Percentiles rank a stretch among this genome's conserved stretches.
These are phyloP conservation scores for Paraurostyla sp. DNA, from an alignment of 73 alveolate genomes.

Conservation along the genomic window DNA sequence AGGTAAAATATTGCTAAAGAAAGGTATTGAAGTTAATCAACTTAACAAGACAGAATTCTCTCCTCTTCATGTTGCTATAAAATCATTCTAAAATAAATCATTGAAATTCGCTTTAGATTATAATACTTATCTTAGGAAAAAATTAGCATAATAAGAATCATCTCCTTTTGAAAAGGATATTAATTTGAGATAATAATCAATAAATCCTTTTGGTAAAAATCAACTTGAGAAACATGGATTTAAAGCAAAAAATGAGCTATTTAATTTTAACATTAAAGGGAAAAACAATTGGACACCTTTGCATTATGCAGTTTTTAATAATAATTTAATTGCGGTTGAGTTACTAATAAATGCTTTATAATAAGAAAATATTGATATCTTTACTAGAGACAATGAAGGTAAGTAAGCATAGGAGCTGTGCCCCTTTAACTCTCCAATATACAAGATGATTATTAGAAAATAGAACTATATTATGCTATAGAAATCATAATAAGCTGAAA, in stretches of 20 bases:
- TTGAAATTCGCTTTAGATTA: slow-evolving; percentile 46
- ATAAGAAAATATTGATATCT: background rate
- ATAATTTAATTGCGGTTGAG: slow-evolving; percentile 47
- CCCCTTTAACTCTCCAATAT: slow-evolving; percentile 56
- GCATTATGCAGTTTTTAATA: slow-evolving; percentile 61
- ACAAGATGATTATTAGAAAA: slow-evolving; percentile 22
- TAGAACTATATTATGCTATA: background rate
- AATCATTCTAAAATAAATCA: slow-evolving; percentile 31
- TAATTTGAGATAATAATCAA: background rate
- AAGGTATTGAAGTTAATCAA: slow-evolving; percentile 55
- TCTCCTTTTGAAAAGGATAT: slow-evolving; percentile 1
- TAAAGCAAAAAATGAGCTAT: background rate
- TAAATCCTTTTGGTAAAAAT: background rate
- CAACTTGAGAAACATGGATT: no score
- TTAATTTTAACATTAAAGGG: slow-evolving; percentile 3
- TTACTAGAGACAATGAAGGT: slow-evolving; percentile 31
- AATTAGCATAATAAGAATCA: background rate
- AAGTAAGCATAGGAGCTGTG: slow-evolving; percentile 58
- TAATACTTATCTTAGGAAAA: slow-evolving; percentile 15
- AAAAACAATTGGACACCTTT: slow-evolving; percentile 66
- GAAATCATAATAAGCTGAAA: no score
- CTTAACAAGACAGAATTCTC: slow-evolving; percentile 46
- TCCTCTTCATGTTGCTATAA: slow-evolving; percentile 60
- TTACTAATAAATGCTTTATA: background rate
- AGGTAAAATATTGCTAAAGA: background rate